phyloP scores from a whole-genome alignment of 352 stramenopile genomes.

The Phytophthora pinifolia region DNA sequence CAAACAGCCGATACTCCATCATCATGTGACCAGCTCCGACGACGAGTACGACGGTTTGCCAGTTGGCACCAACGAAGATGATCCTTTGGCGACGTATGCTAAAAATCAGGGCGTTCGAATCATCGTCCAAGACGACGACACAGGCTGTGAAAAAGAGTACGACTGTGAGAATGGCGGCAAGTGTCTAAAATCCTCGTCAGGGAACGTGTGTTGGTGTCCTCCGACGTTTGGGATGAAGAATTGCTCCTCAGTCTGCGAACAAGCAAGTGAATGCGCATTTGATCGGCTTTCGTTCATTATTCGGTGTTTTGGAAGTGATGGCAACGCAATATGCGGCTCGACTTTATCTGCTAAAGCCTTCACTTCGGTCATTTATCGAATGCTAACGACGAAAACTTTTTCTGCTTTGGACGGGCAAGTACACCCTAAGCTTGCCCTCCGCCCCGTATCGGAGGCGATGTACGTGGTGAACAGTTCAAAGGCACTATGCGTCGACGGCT shows the following conservation, averaged over 20 bases:
- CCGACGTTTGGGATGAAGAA: conserved; percentile 59
- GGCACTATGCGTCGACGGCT: conserved; percentile 29
- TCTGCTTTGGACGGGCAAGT: conserved; percentile 35
- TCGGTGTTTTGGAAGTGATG: conserved; percentile 24
- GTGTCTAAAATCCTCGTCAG: conserved; percentile 29
- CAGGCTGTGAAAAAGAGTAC: conserved; percentile 62
- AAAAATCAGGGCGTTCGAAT: conserved; percentile 42
- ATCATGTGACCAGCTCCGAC: conserved; percentile 43
- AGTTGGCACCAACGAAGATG: conserved; percentile 53
- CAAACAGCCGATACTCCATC: conserved; percentile 45
- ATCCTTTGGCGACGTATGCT: conserved; percentile 31
- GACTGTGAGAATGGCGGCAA: conserved; percentile 45
- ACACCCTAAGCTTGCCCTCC: conserved; percentile 39
- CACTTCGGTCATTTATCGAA: conserved; percentile 50
- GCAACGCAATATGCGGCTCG: conserved; percentile 35
- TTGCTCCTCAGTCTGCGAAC: conserved; percentile 44
- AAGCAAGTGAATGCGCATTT: conserved; percentile 51
- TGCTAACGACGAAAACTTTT: conserved; percentile 46
- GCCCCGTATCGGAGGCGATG: conserved; percentile 39
- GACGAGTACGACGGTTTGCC: conserved; percentile 40
- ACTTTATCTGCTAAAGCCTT: conserved; percentile 43
- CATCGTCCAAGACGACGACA: conserved; percentile 66
- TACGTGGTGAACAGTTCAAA: conserved; percentile 59
- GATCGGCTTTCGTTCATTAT: conserved; percentile 45
- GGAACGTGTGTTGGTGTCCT: conserved; percentile 49